Base-by-base conservation (phyloP, 179 eudicot genomes). In the Camellia oleifera region DNA sequence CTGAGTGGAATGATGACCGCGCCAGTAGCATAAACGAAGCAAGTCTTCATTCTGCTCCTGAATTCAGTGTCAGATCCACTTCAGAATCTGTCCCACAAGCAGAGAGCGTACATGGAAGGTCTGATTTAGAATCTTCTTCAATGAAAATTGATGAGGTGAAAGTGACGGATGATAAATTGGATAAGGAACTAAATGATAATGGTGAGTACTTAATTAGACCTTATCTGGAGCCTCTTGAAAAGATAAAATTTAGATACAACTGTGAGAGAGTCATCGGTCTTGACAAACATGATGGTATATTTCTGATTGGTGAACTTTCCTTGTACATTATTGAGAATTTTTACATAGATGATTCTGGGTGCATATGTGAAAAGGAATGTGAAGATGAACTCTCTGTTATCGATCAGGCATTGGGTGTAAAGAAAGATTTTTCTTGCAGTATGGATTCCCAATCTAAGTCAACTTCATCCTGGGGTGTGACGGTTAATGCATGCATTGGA, bases 211-310 rank as follows among this genome's bases (percentile, higher is more conserved):
- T 97, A 63, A 93, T 97, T 74, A 91, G 97, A 79, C 99, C 99
- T 69, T 93, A 93, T 87, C 87, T 97, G 40, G 95, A 97, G 78
- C 99, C 94, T 81, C 62, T 75, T 69, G 99, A 97, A 77, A 97
- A 83, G 88, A 97, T 97, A 83, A 88, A 92, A 77, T 90, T 85
- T 82, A 90, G 88, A 88, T 97, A 94, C 84, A 97, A 97, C 61
- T 95, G 99, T 89, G 99, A 97, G 84, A 89, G 99, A 82, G 97
- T 95, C 77, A 85, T 93, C 69, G 97, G 98, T 79, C 97, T 97
- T 80, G 99, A 97, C 87, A 97, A 97, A 84, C 99, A 93, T 83
- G 99, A 97, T 86, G 99, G 99, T 32, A 92, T 97, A 84, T 97
- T 97, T 88, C 86, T 97, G 79, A 95, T 97, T n/a, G 99, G 99